Percentiles rank a stretch among this genome's conserved stretches.
Conservation (phyloP, 1,284 basidiomycete species). For the Cutaneotrichosporon cyanovorans region DNA sequence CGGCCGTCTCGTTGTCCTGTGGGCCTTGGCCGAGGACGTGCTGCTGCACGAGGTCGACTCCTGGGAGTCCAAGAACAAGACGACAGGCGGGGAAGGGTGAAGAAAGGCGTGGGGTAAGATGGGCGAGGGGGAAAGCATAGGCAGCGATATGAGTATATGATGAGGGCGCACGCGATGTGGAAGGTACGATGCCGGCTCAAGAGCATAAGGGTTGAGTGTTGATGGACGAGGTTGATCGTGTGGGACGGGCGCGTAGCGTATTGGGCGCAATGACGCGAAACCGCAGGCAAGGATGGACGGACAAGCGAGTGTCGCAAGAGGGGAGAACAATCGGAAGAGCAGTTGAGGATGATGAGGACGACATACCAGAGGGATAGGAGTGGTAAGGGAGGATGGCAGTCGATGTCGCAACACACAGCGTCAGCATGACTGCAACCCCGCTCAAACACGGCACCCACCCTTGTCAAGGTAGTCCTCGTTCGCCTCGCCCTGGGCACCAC, state of each 20-base stretch:
- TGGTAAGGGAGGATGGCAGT: not conserved
- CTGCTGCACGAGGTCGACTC: constrained; percentile 17
- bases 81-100: not conserved
- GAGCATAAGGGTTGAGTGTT: too few relatives aligned
- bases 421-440: not conserved
- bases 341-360: not conserved
- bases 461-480: constrained; percentile 18
- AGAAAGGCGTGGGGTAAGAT: not conserved
- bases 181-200: too few relatives aligned
- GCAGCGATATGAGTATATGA: too few relatives aligned
- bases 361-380: not conserved
- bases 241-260: too few relatives aligned
- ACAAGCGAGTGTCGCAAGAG: too few relatives aligned
- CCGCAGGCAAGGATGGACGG: too few relatives aligned
- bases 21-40: constrained; percentile 6
- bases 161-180: too few relatives aligned
- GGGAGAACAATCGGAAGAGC: too few relatives aligned
- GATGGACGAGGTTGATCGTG: too few relatives aligned
- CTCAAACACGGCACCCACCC: constrained; percentile 11
- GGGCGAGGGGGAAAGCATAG: not conserved
- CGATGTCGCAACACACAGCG: too few relatives aligned
- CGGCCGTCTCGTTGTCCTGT: constrained; percentile 15
- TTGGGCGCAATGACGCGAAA: too few relatives aligned
- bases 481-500: constrained; percentile 13
- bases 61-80: too few relatives aligned